These are phyloP conservation scores for Celoporthe dispersa DNA, from an alignment of 2,329 filamentous ascomycete species.

Conservation along the genomic window DNA sequence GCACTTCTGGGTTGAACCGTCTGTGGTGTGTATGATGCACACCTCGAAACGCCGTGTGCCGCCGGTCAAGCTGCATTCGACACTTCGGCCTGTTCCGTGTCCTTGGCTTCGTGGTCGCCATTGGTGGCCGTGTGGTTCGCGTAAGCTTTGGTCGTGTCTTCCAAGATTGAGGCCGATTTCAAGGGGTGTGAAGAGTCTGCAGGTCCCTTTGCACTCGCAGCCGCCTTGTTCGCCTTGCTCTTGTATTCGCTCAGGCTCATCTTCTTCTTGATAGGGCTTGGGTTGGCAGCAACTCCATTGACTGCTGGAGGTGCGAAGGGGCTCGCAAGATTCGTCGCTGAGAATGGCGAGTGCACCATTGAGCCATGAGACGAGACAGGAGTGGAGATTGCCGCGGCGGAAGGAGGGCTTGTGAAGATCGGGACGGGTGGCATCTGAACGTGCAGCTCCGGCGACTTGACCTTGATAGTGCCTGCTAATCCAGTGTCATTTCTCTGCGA, in stretches of 20 bases:
- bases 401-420: slow-evolving; percentile 48
- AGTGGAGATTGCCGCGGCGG: slow-evolving; percentile 46
- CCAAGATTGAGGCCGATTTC: slow-evolving; percentile 41
- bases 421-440: slow-evolving; percentile 64
- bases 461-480: slow-evolving; percentile 36
- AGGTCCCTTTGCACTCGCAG: slow-evolving; percentile 36
- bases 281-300: slow-evolving; percentile 51
- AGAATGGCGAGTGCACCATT: slow-evolving; percentile 56
- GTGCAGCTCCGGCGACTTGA: slow-evolving; percentile 50
- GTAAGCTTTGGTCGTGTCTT: slow-evolving; percentile 35
- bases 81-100: slow-evolving; percentile 8
- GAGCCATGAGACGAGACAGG: slow-evolving; percentile 52
- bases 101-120: slow-evolving; percentile 23
- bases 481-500: slow-evolving; percentile 28
- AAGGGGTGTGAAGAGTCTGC: slow-evolving; percentile 43
- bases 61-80: background rate
- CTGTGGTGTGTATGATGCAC: background rate
- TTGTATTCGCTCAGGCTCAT: slow-evolving; percentile 70
- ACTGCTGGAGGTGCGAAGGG: slow-evolving; percentile 48
- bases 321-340: slow-evolving; percentile 44
- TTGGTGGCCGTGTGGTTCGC: slow-evolving; percentile 35
- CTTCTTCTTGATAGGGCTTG: slow-evolving; percentile 70
- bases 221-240: slow-evolving; percentile 60
- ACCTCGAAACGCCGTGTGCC: background rate
- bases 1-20: too few species aligned